phyloP scores from a whole-genome alignment of 2,329 filamentous ascomycete species.

The Penicillium sp. region DNA sequence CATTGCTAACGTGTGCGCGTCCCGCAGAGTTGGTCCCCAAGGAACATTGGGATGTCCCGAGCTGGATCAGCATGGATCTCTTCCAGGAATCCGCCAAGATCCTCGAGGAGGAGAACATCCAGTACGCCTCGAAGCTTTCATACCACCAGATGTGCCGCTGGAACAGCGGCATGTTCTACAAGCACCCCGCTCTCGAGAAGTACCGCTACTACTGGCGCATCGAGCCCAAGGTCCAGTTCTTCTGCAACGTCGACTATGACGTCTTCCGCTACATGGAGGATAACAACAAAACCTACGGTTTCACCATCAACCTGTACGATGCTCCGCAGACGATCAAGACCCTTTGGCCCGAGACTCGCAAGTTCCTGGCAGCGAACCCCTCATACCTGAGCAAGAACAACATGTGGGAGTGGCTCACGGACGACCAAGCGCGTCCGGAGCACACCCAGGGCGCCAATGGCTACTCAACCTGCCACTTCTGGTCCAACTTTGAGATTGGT shows the following conservation, averaged over 20 bases:
- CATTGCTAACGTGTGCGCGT: constrained; percentile 27
- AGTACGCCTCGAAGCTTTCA: constrained; percentile 84
- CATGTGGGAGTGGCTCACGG: constrained; percentile 83
- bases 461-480: constrained; percentile 98
- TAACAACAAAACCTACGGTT: constrained; percentile 98
- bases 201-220: constrained; percentile 97
- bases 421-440: constrained; percentile 72
- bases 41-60: constrained; percentile 89
- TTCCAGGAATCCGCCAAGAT: constrained; percentile 82
- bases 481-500: constrained; percentile 97
- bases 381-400: constrained; percentile 81
- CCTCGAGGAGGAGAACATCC: constrained; percentile 79
- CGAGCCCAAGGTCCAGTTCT: constrained; percentile 98
- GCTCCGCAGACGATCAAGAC: constrained; percentile 80
- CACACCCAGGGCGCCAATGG: constrained; percentile 82
- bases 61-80: constrained; percentile 88
- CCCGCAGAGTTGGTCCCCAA: constrained; percentile 78
- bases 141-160: constrained; percentile 99
- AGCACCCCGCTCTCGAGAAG: constrained; percentile 81
- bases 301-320: constrained; percentile 97
- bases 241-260: constrained; percentile 98
- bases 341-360: constrained; percentile 92
- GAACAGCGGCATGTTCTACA: constrained; percentile 98
- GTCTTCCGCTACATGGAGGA: constrained; percentile 98
- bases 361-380: constrained; percentile 84